Percentiles rank a stretch among this genome's conserved stretches.
Evolutionary conservation across 768 basidiomycete species (phyloP).

Genomic region (Leccinellum albellum): DNA sequence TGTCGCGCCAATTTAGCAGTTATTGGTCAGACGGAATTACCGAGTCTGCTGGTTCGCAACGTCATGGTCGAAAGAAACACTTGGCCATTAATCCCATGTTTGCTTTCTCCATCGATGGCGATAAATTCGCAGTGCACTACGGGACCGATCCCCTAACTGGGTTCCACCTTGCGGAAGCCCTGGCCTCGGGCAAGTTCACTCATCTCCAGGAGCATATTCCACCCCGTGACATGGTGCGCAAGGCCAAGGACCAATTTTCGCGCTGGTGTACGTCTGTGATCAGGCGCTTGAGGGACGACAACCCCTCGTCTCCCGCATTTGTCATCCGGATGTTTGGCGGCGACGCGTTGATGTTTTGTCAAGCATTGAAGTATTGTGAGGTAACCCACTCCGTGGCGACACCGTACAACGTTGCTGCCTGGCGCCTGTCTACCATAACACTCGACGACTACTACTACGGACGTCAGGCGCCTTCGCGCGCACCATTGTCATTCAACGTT

Average conservation of each 20-base stretch:
- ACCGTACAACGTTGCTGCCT: conserved; percentile 20
- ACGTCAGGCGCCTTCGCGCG: background rate
- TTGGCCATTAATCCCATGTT: conserved; percentile 28
- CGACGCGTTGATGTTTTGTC: conserved; percentile 26
- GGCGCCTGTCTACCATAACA: conserved; percentile 20
- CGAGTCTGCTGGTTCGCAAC: background rate
- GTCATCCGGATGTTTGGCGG: conserved; percentile 29
- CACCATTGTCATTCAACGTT: conserved; percentile 28
- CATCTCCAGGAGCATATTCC: background rate
- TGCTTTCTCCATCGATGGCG: conserved; percentile 24
- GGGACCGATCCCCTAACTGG: conserved; percentile 27
- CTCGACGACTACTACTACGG: conserved; percentile 23
- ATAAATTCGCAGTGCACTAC: conserved; percentile 27
- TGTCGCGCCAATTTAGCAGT: conserved; percentile 14
- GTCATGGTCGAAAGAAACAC: background rate
- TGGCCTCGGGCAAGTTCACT: conserved; percentile 10
- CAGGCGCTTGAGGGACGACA: conserved; percentile 10
- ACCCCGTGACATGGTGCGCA: conserved; percentile 6
- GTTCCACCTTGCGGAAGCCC: conserved; percentile 30
- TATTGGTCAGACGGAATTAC: conserved; percentile 25
- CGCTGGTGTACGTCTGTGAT: conserved; percentile 22
- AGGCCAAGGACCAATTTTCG: conserved; percentile 23
- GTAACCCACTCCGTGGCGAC: conserved; percentile 8
- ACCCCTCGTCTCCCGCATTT: conserved; percentile 16
- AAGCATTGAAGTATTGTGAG: conserved; percentile 16